Evolutionary conservation across 139 green algal genomes (phyloP).

Genomic region (Micractinium sp.): DNA sequence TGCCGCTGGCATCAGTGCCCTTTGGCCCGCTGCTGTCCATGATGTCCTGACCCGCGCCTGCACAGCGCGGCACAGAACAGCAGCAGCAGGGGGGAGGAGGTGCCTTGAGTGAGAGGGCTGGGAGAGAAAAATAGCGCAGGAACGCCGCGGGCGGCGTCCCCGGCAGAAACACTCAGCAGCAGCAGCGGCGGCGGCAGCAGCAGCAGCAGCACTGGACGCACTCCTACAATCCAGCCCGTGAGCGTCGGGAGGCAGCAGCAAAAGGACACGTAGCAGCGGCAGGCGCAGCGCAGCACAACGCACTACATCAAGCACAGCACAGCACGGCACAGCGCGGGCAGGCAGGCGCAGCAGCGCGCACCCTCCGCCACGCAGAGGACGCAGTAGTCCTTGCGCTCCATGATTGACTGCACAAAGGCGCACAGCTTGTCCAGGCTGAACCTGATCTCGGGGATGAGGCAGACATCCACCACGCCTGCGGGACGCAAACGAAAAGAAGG

Average conservation of each 20-base stretch:
- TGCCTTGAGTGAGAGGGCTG: not conserved
- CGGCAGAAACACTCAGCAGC: not conserved
- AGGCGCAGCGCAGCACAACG: not conserved
- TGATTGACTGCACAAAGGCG: constrained; percentile 62
- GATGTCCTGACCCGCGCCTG: constrained; percentile 84
- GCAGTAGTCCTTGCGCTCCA: constrained; percentile 83
- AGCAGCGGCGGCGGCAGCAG: not conserved
- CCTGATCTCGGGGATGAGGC: constrained; percentile 95
- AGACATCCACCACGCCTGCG: constrained; percentile 89
- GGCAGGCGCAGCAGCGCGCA: not conserved
- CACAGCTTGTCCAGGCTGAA: constrained; percentile 85
- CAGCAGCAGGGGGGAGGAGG: not conserved
- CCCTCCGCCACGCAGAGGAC: constrained; percentile 91
- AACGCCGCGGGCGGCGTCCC: no score
- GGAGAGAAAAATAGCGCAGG: not conserved
- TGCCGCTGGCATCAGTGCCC: constrained; percentile 87
- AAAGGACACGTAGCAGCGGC: not conserved
- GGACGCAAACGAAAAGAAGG: not conserved
- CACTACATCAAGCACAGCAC: not conserved
- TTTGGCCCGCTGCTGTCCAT: constrained; percentile 38
- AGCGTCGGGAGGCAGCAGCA: not conserved
- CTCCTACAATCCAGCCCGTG: not conserved
- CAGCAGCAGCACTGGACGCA: not conserved
- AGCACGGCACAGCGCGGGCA: not conserved
- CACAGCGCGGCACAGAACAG: not conserved